Conservation (phyloP, 2,329 filamentous ascomycete species). For the Alternaria gaisen region DNA sequence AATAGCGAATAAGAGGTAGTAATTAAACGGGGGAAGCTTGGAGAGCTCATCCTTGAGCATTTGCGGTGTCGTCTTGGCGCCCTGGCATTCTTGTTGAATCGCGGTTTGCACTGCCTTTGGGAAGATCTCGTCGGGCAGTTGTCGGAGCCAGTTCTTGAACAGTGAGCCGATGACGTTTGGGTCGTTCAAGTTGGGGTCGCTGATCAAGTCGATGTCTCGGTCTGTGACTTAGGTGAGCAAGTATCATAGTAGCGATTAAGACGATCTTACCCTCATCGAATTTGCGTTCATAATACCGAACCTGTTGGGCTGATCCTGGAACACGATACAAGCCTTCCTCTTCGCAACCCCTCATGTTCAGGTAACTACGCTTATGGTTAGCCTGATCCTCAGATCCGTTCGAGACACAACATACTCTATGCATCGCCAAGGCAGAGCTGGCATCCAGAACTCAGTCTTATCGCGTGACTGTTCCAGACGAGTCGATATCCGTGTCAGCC, state of each 20-base stretch:
- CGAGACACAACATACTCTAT: constrained; percentile 73
- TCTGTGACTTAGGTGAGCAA: constrained; percentile 60
- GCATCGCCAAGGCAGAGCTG: constrained; percentile 90
- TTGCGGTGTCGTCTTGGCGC: constrained; percentile 81
- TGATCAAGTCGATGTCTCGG: constrained; percentile 88
- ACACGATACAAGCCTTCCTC: constrained; percentile 94
- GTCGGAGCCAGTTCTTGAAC: constrained; percentile 94
- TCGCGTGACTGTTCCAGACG: constrained; percentile 86
- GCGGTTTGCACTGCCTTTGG: constrained; percentile 83
- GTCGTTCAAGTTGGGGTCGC: constrained; percentile 87
- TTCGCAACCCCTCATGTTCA: constrained; percentile 93
- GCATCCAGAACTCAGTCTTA: constrained; percentile 99
- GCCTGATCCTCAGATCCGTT: not conserved
- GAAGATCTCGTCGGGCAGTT: constrained; percentile 93
- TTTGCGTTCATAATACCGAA: constrained; percentile 90
- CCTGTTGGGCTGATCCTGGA: constrained; percentile 86
- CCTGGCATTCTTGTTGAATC: constrained; percentile 80
- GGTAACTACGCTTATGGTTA: constrained; percentile 64
- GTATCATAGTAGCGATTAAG: not conserved
- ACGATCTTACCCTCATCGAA: constrained; percentile 78
- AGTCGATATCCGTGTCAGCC: constrained; percentile 90
- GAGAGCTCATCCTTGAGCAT: constrained; percentile 90
- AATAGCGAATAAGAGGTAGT: constrained; percentile 96
- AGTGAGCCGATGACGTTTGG: constrained; percentile 97
- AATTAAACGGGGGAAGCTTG: constrained; percentile 94